These are phyloP conservation scores for Microthyrium microscopicum DNA, from an alignment of 2,329 filamentous ascomycete species.

Conservation along the genomic window DNA sequence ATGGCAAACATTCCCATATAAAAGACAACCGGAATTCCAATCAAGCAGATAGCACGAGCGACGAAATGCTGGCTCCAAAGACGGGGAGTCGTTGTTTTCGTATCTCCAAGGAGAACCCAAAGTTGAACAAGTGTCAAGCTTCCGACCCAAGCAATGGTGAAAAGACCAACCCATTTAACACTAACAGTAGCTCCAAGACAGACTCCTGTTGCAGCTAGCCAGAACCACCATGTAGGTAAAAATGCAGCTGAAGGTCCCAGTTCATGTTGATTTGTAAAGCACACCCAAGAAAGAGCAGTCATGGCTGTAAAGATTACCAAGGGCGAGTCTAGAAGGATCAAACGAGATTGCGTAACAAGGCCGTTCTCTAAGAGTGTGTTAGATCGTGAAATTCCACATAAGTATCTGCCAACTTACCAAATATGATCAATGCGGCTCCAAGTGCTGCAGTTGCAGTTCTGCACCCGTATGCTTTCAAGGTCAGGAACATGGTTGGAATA, in stretches of 20 bases:
- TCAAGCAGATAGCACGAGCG: constrained; percentile 77
- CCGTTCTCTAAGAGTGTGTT: constrained; percentile 57
- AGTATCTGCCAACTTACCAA: constrained; percentile 41
- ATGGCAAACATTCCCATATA: constrained; percentile 97
- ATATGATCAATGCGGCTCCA: constrained; percentile 75
- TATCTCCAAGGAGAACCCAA: constrained; percentile 86
- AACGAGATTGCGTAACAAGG: constrained; percentile 79
- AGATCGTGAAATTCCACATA: constrained; percentile 6
- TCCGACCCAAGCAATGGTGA: constrained; percentile 97
- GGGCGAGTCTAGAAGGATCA: constrained; percentile 92
- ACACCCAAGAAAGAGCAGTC: constrained; percentile 76
- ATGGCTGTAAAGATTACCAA: constrained; percentile 85
- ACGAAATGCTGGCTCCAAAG: constrained; percentile 89
- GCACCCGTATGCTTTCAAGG: constrained; percentile 78
- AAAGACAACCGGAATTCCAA: constrained; percentile 74
- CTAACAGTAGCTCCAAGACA: constrained; percentile 80
- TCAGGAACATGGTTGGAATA: constrained; percentile 86
- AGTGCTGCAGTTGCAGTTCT: constrained; percentile 70
- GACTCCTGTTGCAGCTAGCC: constrained; percentile 73
- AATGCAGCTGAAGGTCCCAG: constrained; percentile 81
- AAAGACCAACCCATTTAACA: constrained; percentile 97
- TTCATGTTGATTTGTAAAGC: constrained; percentile 94
- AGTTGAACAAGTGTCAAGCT: constrained; percentile 79
- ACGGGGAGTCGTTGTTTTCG: constrained; percentile 68
- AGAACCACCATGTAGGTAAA: constrained; percentile 90